These are phyloP conservation scores for Eremomyces bilateralis DNA, from an alignment of 495 filamentous ascomycete genomes.

Conservation along the genomic window DNA sequence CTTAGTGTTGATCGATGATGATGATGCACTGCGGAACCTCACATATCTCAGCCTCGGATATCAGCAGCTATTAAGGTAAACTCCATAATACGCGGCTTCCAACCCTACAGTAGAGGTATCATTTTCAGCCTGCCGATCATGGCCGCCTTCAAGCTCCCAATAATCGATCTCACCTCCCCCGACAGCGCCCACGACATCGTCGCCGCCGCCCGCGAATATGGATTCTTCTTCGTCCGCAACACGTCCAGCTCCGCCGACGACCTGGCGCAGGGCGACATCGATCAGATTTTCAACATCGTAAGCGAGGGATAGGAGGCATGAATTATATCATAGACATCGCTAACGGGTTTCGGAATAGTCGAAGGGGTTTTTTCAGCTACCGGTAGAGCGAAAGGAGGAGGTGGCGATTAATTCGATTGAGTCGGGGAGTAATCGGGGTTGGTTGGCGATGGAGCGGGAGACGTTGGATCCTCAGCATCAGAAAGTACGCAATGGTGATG, in stretches of 20 bases:
- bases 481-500: conserved; percentile 41
- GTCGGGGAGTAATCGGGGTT: conserved; percentile 50
- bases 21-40: no score
- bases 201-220: conserved; percentile 56
- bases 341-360: conserved; percentile 28
- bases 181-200: conserved; percentile 50
- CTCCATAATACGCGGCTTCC: no score
- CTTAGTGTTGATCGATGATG: no score
- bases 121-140: no score
- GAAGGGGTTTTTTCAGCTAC: conserved; percentile 52
- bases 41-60: no score
- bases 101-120: no score
- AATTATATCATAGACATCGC: conserved; percentile 1
- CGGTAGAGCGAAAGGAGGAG: conserved; percentile 45
- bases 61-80: no score
- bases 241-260: conserved; percentile 34
- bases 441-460: conserved; percentile 75
- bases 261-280: conserved; percentile 43
- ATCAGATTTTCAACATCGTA: conserved; percentile 60
- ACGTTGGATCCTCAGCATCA: conserved; percentile 70
- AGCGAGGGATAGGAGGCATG: conserved; percentile 3
- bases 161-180: conserved; percentile 49
- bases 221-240: conserved; percentile 75
- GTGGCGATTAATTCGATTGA: conserved; percentile 47
- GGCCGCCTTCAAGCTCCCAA: conserved; percentile 25